These are phyloP conservation scores for Leucocoprinus sp. DNA, from an alignment of 768 basidiomycete genomes.

Conservation along the genomic window DNA sequence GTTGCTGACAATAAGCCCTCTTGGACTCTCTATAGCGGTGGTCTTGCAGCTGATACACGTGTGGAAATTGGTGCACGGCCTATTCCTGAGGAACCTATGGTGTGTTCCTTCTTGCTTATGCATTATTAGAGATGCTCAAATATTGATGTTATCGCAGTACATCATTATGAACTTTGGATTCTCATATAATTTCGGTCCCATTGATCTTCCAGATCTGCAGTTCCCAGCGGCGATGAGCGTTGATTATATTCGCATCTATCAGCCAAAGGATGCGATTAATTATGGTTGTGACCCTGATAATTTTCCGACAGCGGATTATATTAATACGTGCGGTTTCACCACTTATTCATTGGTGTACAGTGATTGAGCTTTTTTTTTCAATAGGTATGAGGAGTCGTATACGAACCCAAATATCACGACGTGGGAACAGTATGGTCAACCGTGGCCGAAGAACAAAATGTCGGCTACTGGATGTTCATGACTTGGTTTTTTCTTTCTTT, in stretches of 20 bases:
- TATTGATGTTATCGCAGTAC: slow-evolving; percentile 29
- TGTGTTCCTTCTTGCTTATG: slow-evolving; percentile 17
- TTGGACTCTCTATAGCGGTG: slow-evolving; percentile 50
- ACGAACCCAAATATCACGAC: slow-evolving; percentile 48
- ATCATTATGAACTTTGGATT: slow-evolving; percentile 63
- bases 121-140: background rate
- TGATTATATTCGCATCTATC: slow-evolving; percentile 75
- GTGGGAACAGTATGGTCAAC: slow-evolving; percentile 36
- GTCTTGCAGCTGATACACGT: slow-evolving; percentile 38
- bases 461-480: slow-evolving; percentile 7
- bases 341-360: slow-evolving; percentile 11
- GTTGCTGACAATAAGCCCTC: slow-evolving; percentile 44
- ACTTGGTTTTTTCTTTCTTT: too few species aligned
- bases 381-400: slow-evolving; percentile 56
- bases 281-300: slow-evolving; percentile 59
- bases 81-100: slow-evolving; percentile 63
- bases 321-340: slow-evolving; percentile 39
- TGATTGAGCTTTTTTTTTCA: background rate
- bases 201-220: slow-evolving; percentile 42
- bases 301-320: slow-evolving; percentile 68
- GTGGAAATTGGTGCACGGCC: slow-evolving; percentile 46
- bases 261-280: slow-evolving; percentile 36
- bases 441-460: slow-evolving; percentile 48
- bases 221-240: slow-evolving; percentile 54
- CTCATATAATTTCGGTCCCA: slow-evolving; percentile 53